Conservation (phyloP, 2,329 filamentous ascomycete species). For the Aspergillus puulaauensis region DNA sequence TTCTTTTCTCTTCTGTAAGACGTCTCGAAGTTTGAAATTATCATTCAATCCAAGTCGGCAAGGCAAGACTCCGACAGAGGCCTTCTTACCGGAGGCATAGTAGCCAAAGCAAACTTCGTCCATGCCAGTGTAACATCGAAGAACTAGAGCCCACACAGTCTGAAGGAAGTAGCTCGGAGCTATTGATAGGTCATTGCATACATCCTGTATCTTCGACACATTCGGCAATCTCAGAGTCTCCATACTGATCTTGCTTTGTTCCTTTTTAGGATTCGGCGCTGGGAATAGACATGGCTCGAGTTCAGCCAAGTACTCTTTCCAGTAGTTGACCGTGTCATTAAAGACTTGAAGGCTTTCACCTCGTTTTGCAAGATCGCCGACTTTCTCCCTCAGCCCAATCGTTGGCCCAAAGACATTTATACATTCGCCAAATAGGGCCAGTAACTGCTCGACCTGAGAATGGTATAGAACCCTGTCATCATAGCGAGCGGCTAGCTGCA, state of each 20-base stretch:
- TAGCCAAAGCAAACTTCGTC: conserved; percentile 50
- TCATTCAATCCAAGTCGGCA: conserved; percentile 28
- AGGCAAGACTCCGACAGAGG: conserved; percentile 19
- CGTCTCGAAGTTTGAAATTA: conserved; percentile 20
- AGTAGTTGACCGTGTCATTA: conserved; percentile 41
- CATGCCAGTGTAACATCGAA: conserved; percentile 44
- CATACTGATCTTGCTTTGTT: conserved; percentile 8
- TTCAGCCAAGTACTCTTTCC: conserved; percentile 46
- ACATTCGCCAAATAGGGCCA: conserved; percentile 10
- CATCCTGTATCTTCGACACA: conserved; percentile 21
- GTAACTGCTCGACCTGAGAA: conserved; percentile 10
- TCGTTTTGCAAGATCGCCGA: conserved; percentile 21
- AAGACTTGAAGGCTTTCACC: conserved; percentile 22
- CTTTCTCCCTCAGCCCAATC: conserved; percentile 14
- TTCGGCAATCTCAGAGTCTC: conserved; percentile 21
- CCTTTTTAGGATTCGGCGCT: conserved; percentile 17
- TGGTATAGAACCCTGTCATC: conserved; percentile 9
- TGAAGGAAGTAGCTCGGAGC: conserved; percentile 32
- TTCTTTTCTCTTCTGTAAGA: conserved; percentile 21
- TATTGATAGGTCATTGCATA: conserved; percentile 22
- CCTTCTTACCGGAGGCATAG: conserved; percentile 30
- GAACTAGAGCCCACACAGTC: conserved; percentile 46
- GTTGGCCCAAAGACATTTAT: conserved; percentile 8
- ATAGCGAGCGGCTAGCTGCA: conserved; percentile 9
- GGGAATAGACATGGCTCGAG: conserved; percentile 51